Percentiles rank a stretch among this genome's conserved stretches.
phyloP scores from a whole-genome alignment of 2,329 filamentous ascomycete species.

The Onygenales sp. region DNA sequence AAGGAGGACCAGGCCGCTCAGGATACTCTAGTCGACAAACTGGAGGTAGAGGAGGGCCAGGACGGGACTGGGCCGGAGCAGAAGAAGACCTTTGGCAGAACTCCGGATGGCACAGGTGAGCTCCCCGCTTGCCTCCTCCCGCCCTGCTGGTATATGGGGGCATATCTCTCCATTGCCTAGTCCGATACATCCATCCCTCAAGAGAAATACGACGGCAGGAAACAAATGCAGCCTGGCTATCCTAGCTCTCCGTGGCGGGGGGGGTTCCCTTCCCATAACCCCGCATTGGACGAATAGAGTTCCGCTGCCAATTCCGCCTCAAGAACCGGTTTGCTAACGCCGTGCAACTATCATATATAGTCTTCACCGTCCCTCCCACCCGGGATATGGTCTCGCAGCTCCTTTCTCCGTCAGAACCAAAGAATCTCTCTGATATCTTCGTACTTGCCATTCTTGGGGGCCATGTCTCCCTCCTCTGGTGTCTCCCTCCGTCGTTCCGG shows the following conservation, averaged over 20 bases:
- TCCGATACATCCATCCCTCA: no score
- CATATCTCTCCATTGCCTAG: background rate
- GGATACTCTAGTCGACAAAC: conserved; percentile 28
- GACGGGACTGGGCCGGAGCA: conserved; percentile 33
- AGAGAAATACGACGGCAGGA: background rate
- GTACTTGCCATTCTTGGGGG: conserved; percentile 69
- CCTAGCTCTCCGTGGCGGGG: background rate
- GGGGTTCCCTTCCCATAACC: background rate
- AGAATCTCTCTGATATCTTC: conserved; percentile 78
- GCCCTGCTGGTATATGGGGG: background rate
- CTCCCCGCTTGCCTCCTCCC: conserved; percentile 15
- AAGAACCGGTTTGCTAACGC: background rate
- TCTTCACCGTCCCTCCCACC: conserved; percentile 90
- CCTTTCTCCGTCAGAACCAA: conserved; percentile 85
- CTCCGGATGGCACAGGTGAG: conserved; percentile 82
- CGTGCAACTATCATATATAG: conserved; percentile 37
- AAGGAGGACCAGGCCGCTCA: conserved; percentile 39
- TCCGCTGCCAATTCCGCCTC: background rate
- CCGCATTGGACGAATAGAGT: background rate
- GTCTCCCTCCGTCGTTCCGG: conserved; percentile 59
- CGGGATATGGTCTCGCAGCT: conserved; percentile 99
- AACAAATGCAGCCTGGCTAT: background rate
- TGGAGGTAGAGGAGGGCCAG: conserved; percentile 7
- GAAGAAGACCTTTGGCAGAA: conserved; percentile 82
- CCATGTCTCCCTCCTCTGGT: conserved; percentile 65